A percentile compares a stretch with the other conserved stretches of the same genome.
Evolutionary conservation across 179 eudicot genomes (phyloP).

Genomic region (Dionaea muscipula): DNA sequence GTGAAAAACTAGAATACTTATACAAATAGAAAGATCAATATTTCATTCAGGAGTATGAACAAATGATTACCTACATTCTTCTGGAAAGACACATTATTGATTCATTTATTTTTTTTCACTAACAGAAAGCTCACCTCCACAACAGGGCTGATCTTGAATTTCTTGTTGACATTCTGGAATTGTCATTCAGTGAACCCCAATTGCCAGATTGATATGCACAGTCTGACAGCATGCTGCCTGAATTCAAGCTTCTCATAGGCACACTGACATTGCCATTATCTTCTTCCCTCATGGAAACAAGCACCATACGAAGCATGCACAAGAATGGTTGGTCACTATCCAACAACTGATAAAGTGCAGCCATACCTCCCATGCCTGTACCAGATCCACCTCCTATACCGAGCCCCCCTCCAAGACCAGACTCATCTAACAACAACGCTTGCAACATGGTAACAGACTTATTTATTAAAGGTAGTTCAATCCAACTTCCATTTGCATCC

Average conservation of each 20-base stretch:
- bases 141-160: conserved; percentile 69
- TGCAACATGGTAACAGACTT: conserved; percentile 92
- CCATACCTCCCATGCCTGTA: conserved; percentile 98
- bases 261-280: conserved; percentile 69
- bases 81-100: neutral
- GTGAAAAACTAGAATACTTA: too few species aligned
- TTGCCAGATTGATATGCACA: conserved; percentile 30
- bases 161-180: conserved; percentile 38
- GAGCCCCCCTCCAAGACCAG: conserved; percentile 96
- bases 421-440: conserved; percentile 85
- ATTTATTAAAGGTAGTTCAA: conserved; percentile 76
- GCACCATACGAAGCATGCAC: conserved; percentile 98
- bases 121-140: conserved; percentile 59
- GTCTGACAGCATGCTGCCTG: conserved; percentile 34
- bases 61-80: too few species aligned
- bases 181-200: conserved; percentile 24
- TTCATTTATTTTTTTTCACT: neutral
- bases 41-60: too few species aligned
- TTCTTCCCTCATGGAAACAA: conserved; percentile 86
- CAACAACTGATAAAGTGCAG: conserved; percentile 85
- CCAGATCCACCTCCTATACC: conserved; percentile 99
- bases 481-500: conserved; percentile 75
- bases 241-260: conserved; percentile 45
- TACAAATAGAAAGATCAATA: too few species aligned
- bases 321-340: conserved; percentile 98